These are phyloP conservation scores for Coemansia sp. DNA, from an alignment of 192 early-diverging fungal genomes.

Conservation along the genomic window DNA sequence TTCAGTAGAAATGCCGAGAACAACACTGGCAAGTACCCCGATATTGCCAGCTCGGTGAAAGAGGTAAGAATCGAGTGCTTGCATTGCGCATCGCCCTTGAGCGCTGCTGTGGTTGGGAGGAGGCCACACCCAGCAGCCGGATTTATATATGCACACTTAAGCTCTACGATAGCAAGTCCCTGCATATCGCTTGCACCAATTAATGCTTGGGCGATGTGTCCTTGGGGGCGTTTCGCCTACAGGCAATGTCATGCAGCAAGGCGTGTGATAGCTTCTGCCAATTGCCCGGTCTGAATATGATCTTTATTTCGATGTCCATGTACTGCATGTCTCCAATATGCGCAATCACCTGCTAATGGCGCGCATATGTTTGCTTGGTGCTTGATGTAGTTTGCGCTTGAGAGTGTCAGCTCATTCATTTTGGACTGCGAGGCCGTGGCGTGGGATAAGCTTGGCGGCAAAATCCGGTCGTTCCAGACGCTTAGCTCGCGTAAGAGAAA, in stretches of 20 bases:
- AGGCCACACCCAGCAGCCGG: background rate
- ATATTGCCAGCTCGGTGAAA: constrained; percentile 78
- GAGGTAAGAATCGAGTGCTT: constrained; percentile 59
- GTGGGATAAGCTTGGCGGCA: constrained; percentile 86
- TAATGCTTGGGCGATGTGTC: constrained; percentile 1
- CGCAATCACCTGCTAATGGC: background rate
- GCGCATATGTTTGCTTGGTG: background rate
- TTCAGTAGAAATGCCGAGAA: constrained; percentile 97
- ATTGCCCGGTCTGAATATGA: background rate
- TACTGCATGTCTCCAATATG: background rate
- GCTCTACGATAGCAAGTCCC: background rate
- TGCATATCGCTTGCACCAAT: constrained; percentile 3
- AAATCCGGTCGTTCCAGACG: constrained; percentile 96
- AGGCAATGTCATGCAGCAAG: background rate
- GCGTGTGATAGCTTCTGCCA: constrained; percentile 2
- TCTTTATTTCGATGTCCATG: background rate
- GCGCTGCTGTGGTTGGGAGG: constrained; percentile 1
- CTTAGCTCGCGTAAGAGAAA: constrained; percentile 94
- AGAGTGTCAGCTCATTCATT: constrained; percentile 82
- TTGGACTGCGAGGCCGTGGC: constrained; percentile 99
- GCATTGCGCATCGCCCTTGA: background rate
- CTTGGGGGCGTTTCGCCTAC: background rate
- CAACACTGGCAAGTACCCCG: constrained; percentile 90
- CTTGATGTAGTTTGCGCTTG: constrained; percentile 48
- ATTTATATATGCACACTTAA: background rate